These are phyloP conservation scores for Nannochloris sp. DNA, from an alignment of 139 green algal genomes.

Conservation along the genomic window DNA sequence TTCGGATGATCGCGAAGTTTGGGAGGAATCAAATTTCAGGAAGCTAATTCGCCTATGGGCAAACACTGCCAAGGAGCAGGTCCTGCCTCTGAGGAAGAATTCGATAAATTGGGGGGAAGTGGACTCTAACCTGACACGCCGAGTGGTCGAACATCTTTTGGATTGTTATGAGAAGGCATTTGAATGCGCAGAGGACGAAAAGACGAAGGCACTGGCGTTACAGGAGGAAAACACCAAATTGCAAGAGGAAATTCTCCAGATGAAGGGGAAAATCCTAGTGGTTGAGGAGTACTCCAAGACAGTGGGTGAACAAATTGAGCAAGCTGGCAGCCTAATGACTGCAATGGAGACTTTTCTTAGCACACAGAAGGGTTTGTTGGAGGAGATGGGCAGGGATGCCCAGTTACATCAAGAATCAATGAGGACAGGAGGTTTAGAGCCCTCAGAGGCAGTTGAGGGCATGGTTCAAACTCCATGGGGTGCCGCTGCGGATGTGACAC, in stretches of 20 bases:
- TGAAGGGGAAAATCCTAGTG: constrained; percentile 1
- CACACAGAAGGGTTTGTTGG: background rate
- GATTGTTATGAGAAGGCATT: constrained; percentile 2
- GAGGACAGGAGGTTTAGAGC: constrained; percentile 1
- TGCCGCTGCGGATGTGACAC: background rate
- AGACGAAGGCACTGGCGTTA: background rate
- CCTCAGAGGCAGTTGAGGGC: background rate
- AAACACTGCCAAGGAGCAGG: constrained; percentile 1
- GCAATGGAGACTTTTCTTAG: constrained; percentile 2
- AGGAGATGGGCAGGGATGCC: background rate
- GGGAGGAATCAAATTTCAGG: background rate
- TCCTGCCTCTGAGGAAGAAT: constrained; percentile 1
- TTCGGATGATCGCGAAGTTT: constrained; percentile 1
- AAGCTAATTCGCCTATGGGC: background rate
- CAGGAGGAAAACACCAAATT: constrained; percentile 2
- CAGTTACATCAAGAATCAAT: constrained; percentile 3
- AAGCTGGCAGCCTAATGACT: constrained; percentile 1
- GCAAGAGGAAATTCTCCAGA: constrained; percentile 1
- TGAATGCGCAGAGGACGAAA: constrained; percentile 1
- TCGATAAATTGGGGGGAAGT: constrained; percentile 1
- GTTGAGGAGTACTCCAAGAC: constrained; percentile 1
- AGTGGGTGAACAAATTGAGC: constrained; percentile 1
- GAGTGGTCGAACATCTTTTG: constrained; percentile 1
- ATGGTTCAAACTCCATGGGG: background rate
- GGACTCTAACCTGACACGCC: constrained; percentile 1